Evolutionary conservation across 2,329 filamentous ascomycete species (phyloP), one percentile per base, ranked within the genome.

Genomic region (Claviceps citrina): DNA sequence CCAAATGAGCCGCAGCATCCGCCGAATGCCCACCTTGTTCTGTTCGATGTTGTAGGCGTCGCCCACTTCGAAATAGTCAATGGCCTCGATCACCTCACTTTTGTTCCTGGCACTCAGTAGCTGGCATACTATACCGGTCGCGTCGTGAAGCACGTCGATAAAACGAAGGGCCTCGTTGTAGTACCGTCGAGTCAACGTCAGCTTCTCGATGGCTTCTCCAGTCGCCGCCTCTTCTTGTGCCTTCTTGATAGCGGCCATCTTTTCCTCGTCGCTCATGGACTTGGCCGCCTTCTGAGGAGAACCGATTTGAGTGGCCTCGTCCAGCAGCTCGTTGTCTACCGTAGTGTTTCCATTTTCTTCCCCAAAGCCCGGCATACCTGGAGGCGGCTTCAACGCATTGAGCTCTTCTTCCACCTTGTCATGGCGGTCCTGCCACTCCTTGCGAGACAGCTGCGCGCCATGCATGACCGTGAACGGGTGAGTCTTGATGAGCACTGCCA

Each of bases 1-100:
- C 91, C 91, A 98, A 58, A 98, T 98, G 16, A 98, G 70, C 39
- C 89, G 80, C 46, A 98, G 70, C 91, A 98, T 98, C 42, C 86
- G 81, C 43, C 89, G 76, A 53, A 98, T 96, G 42, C 93, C 91
- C 30, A 81, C 65, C 58, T 93, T 87, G 54, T 93, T 86, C 49
- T 91, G 84, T 58, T 95, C 84, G 43, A 98, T 81, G 58, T 93
- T 91, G 69, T 96, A 96, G 5, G 87, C 89, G 57, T 98, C 87
- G 33, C 91, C 81, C 33, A 94, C 77, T 50, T 93, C 86, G 50
- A 98, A 93, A 62, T 93, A 98, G 57, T 98, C 91, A 78, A 98
- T 98, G 13, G 93, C 91, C 59, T 98, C 93, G 46, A 98, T 94
- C 20, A 96, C 84, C 58, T 98, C 91, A 51, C 84, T 94, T 69